Percentiles rank a stretch among this genome's conserved stretches.
Evolutionary conservation across 2,329 filamentous ascomycete species (phyloP).

Genomic region (Aschersonia sp.): DNA sequence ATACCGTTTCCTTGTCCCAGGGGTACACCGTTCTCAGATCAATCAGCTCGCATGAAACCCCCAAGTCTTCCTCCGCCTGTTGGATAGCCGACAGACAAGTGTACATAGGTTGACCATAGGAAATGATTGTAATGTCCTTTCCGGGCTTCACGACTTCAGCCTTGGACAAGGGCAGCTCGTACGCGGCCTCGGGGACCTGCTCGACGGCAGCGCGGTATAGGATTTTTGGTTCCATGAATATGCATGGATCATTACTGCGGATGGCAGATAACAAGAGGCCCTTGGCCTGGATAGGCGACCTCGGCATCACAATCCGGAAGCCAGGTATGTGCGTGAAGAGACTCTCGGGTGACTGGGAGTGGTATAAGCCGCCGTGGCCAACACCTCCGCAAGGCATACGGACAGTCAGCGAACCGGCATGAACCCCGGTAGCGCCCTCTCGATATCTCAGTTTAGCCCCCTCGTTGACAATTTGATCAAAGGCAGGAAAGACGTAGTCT

Average conservation of each 20-base stretch:
- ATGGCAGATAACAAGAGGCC: constrained; percentile 68
- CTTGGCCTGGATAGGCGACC: constrained; percentile 79
- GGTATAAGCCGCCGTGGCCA: constrained; percentile 76
- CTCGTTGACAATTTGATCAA: constrained; percentile 90
- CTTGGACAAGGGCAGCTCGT: constrained; percentile 72
- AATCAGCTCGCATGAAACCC: constrained; percentile 67
- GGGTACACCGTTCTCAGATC: constrained; percentile 82
- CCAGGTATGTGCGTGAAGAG: constrained; percentile 84
- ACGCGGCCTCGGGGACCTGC: constrained; percentile 70
- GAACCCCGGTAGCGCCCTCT: constrained; percentile 40
- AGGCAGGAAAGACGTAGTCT: constrained; percentile 85
- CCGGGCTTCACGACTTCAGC: constrained; percentile 74
- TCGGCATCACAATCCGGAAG: constrained; percentile 69
- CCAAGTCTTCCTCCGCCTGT: constrained; percentile 60
- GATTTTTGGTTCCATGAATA: constrained; percentile 92
- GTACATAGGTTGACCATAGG: constrained; percentile 82
- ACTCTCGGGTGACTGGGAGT: constrained; percentile 78
- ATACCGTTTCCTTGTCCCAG: constrained; percentile 72
- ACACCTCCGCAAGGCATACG: constrained; percentile 85
- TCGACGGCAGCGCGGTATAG: constrained; percentile 85
- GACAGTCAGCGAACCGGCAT: constrained; percentile 67
- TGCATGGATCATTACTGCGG: constrained; percentile 68
- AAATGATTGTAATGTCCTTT: constrained; percentile 68
- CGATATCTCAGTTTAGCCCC: constrained; percentile 79
- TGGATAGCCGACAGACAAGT: constrained; percentile 65